Base-by-base conservation (phyloP, 1,284 basidiomycete species). In the Inonotus obliquus region DNA sequence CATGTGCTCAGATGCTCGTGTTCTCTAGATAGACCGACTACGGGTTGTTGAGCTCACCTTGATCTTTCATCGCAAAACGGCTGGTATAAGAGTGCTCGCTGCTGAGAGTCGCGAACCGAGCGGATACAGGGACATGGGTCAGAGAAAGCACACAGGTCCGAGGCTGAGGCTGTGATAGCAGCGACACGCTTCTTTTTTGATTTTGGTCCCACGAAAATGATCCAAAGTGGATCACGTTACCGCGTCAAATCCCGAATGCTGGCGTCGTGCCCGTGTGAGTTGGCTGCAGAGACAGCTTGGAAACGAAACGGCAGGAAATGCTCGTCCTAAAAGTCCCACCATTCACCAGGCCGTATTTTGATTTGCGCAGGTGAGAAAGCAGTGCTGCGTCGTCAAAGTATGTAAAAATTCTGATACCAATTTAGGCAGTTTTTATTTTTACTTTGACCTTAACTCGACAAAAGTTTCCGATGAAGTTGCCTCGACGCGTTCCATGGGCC, bases 401-500 rank as follows among this genome's bases (percentile, higher is more conserved):
- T 13, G 14, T 3, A 4, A n/a, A 45, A 45, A 45, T 45, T 9
- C 32, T 4, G 32, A 32, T 32, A 9, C 9, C 4, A 4, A 4
- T 32, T 32, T 32, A 9, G 32, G 9, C 32, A 32, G 32, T 4
- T 32, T 32, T 32, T 32, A 9, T 4, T 32, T 32, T 32, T 9
- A 4, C 9, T 9, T 32, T 32, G 32, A 32, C 32, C 32, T 32
- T 9, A 32, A 32, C 32, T 32, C 32, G 32, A 32, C 32, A 32
- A 32, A 32, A 32, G 7, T 44, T 60, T 23, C 25, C 23, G 39
- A 94, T 94, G 92, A 79, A 82, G 64, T 79, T 91, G 21, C 92
- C 93, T 53, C 84, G 89, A 64, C 82, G 93, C 58, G 89, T 94
- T 0, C 92, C 93, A 1, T 97, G 95, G 95, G 76, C 85, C 4